Conservation (phyloP, 2,329 filamentous ascomycete species). For the Catunica adiposa region DNA sequence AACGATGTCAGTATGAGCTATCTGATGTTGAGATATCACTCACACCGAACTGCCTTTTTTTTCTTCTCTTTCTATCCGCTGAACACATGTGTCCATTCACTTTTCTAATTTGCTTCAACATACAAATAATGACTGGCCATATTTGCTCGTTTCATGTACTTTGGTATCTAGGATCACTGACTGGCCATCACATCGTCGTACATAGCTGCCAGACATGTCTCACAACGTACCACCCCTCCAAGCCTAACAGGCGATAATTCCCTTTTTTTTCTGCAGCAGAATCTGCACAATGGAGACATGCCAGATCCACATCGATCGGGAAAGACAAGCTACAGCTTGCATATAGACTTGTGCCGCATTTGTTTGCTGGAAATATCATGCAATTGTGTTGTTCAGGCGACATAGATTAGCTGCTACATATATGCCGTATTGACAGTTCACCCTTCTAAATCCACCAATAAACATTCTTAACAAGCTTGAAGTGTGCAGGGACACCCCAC, state of each 20-base stretch:
- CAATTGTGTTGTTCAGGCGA: neutral
- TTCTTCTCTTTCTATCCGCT: too few relatives aligned
- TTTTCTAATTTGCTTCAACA: too few relatives aligned
- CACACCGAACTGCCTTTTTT: too few relatives aligned
- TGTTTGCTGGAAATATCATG: neutral
- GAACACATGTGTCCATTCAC: too few relatives aligned
- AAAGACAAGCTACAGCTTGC: neutral
- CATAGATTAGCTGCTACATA: neutral
- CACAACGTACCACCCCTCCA: neutral
- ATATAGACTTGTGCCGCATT: neutral
- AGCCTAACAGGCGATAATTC: neutral
- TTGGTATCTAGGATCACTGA: neutral
- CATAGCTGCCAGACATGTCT: neutral
- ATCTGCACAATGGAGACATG: neutral
- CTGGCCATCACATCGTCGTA: neutral
- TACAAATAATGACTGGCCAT: too few relatives aligned
- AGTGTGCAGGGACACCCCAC: too few relatives aligned
- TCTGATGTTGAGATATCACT: too few relatives aligned
- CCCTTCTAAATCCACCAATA: too few relatives aligned
- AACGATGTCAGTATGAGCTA: too few relatives aligned
- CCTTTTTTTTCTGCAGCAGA: neutral
- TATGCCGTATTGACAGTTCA: neutral
- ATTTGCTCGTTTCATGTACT: too few relatives aligned
- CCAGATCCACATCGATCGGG: neutral
- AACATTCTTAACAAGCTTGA: too few relatives aligned